Evolutionary conservation across 2,329 filamentous ascomycete genomes (phyloP).

Genomic region (Graphilbum fragrans): DNA sequence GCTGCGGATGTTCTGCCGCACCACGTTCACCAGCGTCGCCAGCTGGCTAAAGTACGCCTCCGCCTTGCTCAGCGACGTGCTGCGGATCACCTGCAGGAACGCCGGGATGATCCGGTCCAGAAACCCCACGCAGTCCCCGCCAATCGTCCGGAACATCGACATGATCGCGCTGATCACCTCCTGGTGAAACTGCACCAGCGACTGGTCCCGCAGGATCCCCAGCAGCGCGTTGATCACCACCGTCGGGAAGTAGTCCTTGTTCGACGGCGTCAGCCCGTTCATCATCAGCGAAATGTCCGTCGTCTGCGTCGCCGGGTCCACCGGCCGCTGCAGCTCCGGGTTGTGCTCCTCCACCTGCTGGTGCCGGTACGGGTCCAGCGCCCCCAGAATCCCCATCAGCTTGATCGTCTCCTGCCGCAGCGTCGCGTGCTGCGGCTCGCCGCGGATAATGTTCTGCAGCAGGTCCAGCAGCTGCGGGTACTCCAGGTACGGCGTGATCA

Average conservation of each 20-base stretch:
- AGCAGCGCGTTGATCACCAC: slow-evolving; percentile 95
- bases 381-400: slow-evolving; percentile 87
- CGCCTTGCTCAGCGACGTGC: slow-evolving; percentile 62
- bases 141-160: slow-evolving; percentile 95
- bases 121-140: slow-evolving; percentile 91
- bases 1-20: slow-evolving; percentile 89
- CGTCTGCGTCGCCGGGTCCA: slow-evolving; percentile 50
- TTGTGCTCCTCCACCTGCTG: slow-evolving; percentile 81
- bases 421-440: slow-evolving; percentile 70
- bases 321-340: slow-evolving; percentile 63
- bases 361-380: slow-evolving; percentile 90
- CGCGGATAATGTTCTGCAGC: slow-evolving; percentile 85
- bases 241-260: slow-evolving; percentile 96
- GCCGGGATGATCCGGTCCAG: slow-evolving; percentile 88
- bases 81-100: slow-evolving; percentile 79
- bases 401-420: slow-evolving; percentile 92
- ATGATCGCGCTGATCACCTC: slow-evolving; percentile 95
- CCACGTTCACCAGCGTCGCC: slow-evolving; percentile 83
- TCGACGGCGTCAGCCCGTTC: slow-evolving; percentile 90
- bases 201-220: slow-evolving; percentile 82
- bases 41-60: slow-evolving; percentile 98
- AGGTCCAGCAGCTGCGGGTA: slow-evolving; percentile 90
- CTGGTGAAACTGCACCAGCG: slow-evolving; percentile 81
- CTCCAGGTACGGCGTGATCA: slow-evolving; percentile 90
- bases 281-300: slow-evolving; percentile 97